A percentile compares a stretch with the other conserved stretches of the same genome.
These are phyloP conservation scores for Talaromyces amestolkiae DNA, from an alignment of 2,329 filamentous ascomycete species.

Conservation along the genomic window DNA sequence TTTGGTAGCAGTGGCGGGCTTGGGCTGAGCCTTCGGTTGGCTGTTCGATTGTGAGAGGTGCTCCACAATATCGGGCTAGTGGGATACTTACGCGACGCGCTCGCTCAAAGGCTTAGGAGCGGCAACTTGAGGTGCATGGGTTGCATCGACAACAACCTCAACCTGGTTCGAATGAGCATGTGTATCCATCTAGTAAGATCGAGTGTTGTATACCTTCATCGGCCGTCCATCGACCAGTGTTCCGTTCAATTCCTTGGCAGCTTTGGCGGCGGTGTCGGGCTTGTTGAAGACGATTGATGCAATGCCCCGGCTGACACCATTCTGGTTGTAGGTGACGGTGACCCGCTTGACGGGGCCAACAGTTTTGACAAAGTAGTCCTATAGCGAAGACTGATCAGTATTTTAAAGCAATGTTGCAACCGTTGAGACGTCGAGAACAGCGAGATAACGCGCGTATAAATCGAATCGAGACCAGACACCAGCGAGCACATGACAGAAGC, in stretches of 20 bases:
- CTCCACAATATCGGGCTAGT: neutral
- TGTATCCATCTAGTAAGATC: constrained; percentile 17
- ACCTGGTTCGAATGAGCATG: constrained; percentile 55
- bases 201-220: constrained; percentile 69
- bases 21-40: constrained; percentile 71
- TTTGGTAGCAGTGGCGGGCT: constrained; percentile 76
- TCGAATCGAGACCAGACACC: constrained; percentile 41
- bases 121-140: constrained; percentile 64
- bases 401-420: constrained; percentile 30
- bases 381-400: constrained; percentile 55
- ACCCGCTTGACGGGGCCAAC: constrained; percentile 89
- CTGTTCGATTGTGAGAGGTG: constrained; percentile 32
- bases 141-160: constrained; percentile 82
- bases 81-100: constrained; percentile 67
- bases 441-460: constrained; percentile 27
- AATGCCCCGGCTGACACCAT: constrained; percentile 85
- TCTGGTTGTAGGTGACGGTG: constrained; percentile 87
- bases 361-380: constrained; percentile 94
- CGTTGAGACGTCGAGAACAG: constrained; percentile 28
- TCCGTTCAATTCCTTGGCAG: constrained; percentile 79
- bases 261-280: constrained; percentile 77
- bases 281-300: constrained; percentile 85
- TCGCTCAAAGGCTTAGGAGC: constrained; percentile 76
- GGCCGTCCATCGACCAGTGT: constrained; percentile 84
- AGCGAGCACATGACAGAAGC: constrained; percentile 59